Evolutionary conservation across 2,329 filamentous ascomycete genomes (phyloP).

Genomic region (Arachnomyces sp.): DNA sequence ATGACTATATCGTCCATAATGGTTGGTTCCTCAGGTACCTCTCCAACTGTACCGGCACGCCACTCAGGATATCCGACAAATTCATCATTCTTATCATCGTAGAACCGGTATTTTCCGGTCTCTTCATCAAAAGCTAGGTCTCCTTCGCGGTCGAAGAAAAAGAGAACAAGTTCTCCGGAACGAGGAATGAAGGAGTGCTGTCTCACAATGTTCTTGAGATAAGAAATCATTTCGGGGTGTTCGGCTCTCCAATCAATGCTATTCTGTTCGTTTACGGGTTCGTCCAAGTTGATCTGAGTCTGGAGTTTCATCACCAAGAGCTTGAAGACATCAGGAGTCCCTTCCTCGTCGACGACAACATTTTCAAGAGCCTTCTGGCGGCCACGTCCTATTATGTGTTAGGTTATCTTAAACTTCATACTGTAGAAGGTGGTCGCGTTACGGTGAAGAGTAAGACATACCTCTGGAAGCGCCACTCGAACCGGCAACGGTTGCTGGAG

Average conservation of each 20-base stretch:
- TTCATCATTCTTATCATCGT: slow-evolving; percentile 22
- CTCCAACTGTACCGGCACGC: slow-evolving; percentile 51
- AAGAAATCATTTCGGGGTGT: slow-evolving; percentile 33
- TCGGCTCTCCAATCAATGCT: slow-evolving; percentile 54
- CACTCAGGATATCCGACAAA: slow-evolving; percentile 40
- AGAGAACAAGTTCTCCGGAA: slow-evolving; percentile 51
- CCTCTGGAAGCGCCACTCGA: slow-evolving; percentile 3
- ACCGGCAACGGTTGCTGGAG: slow-evolving; percentile 2
- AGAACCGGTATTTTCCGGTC: slow-evolving; percentile 24
- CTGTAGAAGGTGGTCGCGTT: too few species aligned
- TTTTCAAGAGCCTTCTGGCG: slow-evolving; percentile 7
- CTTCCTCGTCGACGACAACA: slow-evolving; percentile 40
- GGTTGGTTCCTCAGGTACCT: slow-evolving; percentile 40
- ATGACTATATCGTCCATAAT: slow-evolving; percentile 41
- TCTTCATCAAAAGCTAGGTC: slow-evolving; percentile 30
- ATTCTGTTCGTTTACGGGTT: slow-evolving; percentile 40
- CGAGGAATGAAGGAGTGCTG: slow-evolving; percentile 48
- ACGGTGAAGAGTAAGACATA: slow-evolving; percentile 2
- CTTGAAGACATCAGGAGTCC: slow-evolving; percentile 48
- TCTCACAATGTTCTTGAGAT: slow-evolving; percentile 35
- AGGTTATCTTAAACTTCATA: not conserved
- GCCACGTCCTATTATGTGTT: not conserved
- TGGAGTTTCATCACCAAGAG: slow-evolving; percentile 43
- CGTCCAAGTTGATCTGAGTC: slow-evolving; percentile 32
- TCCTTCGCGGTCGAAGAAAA: slow-evolving; percentile 31